These are phyloP conservation scores for Imleria badia DNA, from an alignment of 768 basidiomycete genomes.

Conservation along the genomic window DNA sequence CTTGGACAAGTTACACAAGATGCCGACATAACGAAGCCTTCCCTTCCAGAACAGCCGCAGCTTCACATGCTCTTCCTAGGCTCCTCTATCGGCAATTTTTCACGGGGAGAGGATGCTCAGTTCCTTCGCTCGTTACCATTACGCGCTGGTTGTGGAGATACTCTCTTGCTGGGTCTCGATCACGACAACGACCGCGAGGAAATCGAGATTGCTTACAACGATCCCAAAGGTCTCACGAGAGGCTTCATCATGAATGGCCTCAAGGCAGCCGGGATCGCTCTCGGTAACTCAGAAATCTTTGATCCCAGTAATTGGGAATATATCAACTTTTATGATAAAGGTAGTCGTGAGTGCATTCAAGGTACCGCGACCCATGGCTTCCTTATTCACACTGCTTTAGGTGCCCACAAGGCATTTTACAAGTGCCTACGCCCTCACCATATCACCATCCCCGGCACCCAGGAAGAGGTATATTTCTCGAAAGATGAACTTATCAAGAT, in stretches of 20 bases:
- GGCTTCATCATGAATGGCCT: conserved; percentile 88
- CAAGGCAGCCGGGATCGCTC: conserved; percentile 58
- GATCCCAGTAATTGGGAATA: conserved; percentile 75
- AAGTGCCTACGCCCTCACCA: conserved; percentile 62
- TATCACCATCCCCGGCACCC: conserved; percentile 48
- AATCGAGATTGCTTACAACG: conserved; percentile 88
- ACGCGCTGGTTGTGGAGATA: conserved; percentile 72
- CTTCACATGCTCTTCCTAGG: conserved; percentile 91
- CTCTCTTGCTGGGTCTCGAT: conserved; percentile 88
- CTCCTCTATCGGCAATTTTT: conserved; percentile 90
- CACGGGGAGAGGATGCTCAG: conserved; percentile 58
- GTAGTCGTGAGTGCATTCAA: conserved; percentile 39
- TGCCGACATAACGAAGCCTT: conserved; percentile 29
- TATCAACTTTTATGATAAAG: conserved; percentile 55
- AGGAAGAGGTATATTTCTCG: conserved; percentile 51
- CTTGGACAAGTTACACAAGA: conserved; percentile 11
- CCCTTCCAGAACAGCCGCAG: conserved; percentile 53
- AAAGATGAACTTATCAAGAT: conserved; percentile 80
- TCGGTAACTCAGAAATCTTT: conserved; percentile 69
- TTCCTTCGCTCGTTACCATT: conserved; percentile 84
- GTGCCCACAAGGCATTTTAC: conserved; percentile 84
- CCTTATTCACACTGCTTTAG: conserved; percentile 36
- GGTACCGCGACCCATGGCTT: background rate
- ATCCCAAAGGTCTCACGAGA: conserved; percentile 67
- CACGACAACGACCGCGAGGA: conserved; percentile 67